These are phyloP conservation scores for Mucor saturninus DNA, from an alignment of 371 early-diverging fungal genomes.

Conservation along the genomic window DNA sequence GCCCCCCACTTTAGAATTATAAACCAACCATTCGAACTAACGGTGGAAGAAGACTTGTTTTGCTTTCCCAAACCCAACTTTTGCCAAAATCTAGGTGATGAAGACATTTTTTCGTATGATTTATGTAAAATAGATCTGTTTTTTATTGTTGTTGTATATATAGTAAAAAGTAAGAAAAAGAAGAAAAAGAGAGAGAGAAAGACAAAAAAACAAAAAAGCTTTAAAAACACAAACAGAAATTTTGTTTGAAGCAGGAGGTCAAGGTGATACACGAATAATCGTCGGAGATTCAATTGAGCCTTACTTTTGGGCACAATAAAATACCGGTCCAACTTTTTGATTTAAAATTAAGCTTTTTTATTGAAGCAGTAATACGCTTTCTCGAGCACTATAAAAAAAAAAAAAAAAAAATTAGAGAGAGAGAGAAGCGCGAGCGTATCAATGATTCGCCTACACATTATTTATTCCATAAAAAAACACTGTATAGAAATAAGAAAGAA, in stretches of 20 bases:
- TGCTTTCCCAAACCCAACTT: conserved; percentile 46
- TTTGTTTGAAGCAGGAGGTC: conserved; percentile 6
- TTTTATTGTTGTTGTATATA: not conserved
- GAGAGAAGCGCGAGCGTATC: not conserved
- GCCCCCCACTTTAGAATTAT: not conserved
- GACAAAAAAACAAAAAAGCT: not conserved
- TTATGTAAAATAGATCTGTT: not conserved
- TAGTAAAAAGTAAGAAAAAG: not conserved
- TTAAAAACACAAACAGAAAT: not conserved
- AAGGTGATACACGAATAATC: too few relatives aligned
- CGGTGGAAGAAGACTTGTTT: conserved; percentile 20
- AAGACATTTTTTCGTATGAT: conserved; percentile 10
- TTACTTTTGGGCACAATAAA: too few relatives aligned
- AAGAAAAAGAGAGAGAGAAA: conserved; percentile 4
- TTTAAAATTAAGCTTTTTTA: too few relatives aligned
- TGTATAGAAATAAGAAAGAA: too few relatives aligned
- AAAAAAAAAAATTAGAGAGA: too few relatives aligned
- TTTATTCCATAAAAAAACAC: too few relatives aligned
- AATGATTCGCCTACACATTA: not conserved
- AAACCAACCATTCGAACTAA: not conserved
- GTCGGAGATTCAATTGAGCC: too few relatives aligned
- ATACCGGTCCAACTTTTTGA: too few relatives aligned
- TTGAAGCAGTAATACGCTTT: too few relatives aligned
- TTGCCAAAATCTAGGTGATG: conserved; percentile 44
- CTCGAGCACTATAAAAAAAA: too few relatives aligned